Evolutionary conservation across 2,329 filamentous ascomycete species (phyloP).

Genomic region (Paracorniculantispora psalliotae): DNA sequence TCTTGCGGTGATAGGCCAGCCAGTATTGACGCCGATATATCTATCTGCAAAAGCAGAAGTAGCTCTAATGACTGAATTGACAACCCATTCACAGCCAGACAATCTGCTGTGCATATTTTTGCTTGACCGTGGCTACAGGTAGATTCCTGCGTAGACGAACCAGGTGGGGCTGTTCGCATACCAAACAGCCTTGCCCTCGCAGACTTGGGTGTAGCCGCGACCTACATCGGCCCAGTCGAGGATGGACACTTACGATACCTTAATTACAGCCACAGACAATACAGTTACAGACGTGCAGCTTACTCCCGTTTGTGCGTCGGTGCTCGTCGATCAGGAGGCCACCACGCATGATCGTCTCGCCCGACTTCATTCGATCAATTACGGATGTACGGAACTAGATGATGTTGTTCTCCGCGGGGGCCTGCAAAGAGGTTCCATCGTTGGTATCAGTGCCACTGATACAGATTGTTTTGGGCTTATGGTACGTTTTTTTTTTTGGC

Average conservation of each 20-base stretch:
- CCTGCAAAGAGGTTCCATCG: constrained; percentile 45
- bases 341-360: constrained; percentile 28
- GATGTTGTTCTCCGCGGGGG: constrained; percentile 41
- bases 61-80: constrained; percentile 9
- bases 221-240: not conserved
- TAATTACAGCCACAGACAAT: not conserved
- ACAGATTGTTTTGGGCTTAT: constrained; percentile 41
- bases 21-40: not conserved
- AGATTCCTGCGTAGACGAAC: not conserved
- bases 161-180: not conserved
- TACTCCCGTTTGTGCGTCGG: constrained; percentile 38
- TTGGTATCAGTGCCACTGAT: constrained; percentile 51
- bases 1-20: not conserved
- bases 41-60: constrained; percentile 7
- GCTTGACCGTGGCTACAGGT: too few relatives aligned
- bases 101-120: not conserved
- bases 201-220: not conserved
- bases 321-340: constrained; percentile 36
- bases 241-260: not conserved
- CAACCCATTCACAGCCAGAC: not conserved
- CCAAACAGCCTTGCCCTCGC: not conserved
- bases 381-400: constrained; percentile 47
- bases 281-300: not conserved
- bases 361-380: constrained; percentile 29
- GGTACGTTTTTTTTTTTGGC: constrained; percentile 29